Conservation (phyloP, 1,139 yeast species). For the Yamadazyma dushanensis region DNA sequence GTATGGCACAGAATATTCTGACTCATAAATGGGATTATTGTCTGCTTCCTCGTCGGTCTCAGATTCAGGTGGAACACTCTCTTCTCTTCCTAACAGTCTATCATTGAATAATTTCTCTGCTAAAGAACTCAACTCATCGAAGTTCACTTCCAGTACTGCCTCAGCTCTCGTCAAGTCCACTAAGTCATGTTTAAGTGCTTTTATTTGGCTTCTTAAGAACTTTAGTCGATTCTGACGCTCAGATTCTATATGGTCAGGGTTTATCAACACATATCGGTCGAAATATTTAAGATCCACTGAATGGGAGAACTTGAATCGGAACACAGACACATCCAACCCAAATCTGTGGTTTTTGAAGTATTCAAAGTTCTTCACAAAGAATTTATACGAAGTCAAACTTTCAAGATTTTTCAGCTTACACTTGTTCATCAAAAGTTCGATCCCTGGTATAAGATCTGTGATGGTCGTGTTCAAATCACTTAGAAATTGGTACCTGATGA, state of each 20-base stretch:
- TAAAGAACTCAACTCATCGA: slow-evolving; percentile 14
- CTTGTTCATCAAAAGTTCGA: slow-evolving; percentile 5
- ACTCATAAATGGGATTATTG: not conserved
- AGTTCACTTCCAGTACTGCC: slow-evolving; percentile 5
- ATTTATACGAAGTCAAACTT: slow-evolving; percentile 1
- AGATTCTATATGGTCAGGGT: slow-evolving; percentile 8
- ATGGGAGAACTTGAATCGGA: slow-evolving; percentile 16
- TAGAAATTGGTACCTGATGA: slow-evolving; percentile 20
- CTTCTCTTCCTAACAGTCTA: not conserved
- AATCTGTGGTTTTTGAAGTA: slow-evolving; percentile 10
- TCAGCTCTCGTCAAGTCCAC: slow-evolving; percentile 1
- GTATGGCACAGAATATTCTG: slow-evolving; percentile 1
- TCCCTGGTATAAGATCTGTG: slow-evolving; percentile 4
- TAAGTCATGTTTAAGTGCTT: slow-evolving; percentile 10
- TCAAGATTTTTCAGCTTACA: slow-evolving; percentile 5
- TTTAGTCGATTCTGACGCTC: slow-evolving; percentile 15
- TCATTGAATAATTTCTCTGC: slow-evolving; percentile 15
- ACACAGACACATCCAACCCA: slow-evolving; percentile 17
- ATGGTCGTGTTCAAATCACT: slow-evolving; percentile 22
- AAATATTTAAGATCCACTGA: slow-evolving; percentile 10
- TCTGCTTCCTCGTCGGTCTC: not conserved
- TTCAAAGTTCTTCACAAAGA: slow-evolving; percentile 1
- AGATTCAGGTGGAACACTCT: too few relatives aligned
- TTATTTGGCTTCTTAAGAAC: slow-evolving; percentile 12
- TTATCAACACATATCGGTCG: slow-evolving; percentile 9